Base-by-base conservation (phyloP, 2,329 filamentous ascomycete species). In the Trichoderma sp. region DNA sequence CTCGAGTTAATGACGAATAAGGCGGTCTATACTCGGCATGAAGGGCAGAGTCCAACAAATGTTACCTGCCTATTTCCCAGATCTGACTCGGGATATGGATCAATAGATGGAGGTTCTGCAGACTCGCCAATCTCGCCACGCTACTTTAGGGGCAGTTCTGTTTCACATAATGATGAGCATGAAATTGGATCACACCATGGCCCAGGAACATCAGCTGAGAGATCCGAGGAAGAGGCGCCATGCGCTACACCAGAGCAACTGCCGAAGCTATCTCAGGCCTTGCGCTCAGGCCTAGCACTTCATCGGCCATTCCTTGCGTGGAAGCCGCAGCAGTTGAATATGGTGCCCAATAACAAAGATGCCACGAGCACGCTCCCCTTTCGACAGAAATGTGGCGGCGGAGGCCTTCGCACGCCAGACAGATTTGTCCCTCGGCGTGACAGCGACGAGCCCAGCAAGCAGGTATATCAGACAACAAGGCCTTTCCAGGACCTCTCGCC, bases 341-440 rank as follows among this genome's bases (percentile, higher is more conserved):
- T 37, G 10, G 24, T 4, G n/a, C 11, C 35, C 11, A 35, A 11
- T 8, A 31, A 47, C 16, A 56, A 40, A 61, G 47, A 43, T 58
- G 62, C 10, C 16, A 21, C 49, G 19, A 47, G 35, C 29, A 60
- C 11, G 5, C 2, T 13, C 14, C 47, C 27, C 35, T 43, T 33
- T 43, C 56, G 21, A 29, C 47, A 37, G 56, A 69, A 33, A 69
- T 64, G 43, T 24, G 24, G 47, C 27, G 47, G 62, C 37, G 63
- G 64, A 27, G 70, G 71, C 21, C 63, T 68, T 13, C 75, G 74
- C 10, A 70, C 70, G 5, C 77, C 81, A 3, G 85, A 88, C 72
- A 83, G 86, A 58, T 88, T 87, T 72, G 79, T 88, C 5, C 83
- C 86, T 14, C 76, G 76, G 10, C 79, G 84, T 70, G 77, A 82